A percentile compares a stretch with the other conserved stretches of the same genome.
Conservation (phyloP, 495 filamentous ascomycete species). For the Penicillium pulvis region DNA sequence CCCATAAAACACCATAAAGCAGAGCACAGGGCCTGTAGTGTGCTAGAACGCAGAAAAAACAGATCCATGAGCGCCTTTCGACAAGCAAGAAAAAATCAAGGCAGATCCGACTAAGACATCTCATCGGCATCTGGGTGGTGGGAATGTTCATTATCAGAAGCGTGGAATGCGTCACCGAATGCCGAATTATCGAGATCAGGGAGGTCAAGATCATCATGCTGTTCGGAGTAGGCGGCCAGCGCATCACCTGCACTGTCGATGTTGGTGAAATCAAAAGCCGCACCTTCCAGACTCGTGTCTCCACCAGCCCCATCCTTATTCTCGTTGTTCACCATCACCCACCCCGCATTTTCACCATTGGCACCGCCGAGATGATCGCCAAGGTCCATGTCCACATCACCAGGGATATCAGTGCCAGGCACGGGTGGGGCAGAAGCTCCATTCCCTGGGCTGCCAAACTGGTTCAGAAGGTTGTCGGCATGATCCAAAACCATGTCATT, state of each 20-base stretch:
- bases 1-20: slow-evolving; percentile 21
- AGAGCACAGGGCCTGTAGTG: slow-evolving; percentile 18
- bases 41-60: slow-evolving; percentile 17
- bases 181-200: slow-evolving; percentile 60
- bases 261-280: slow-evolving; percentile 58
- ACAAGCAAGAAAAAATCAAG: slow-evolving; percentile 3
- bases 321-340: slow-evolving; percentile 61
- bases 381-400: slow-evolving; percentile 49
- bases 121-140: slow-evolving; percentile 49
- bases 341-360: slow-evolving; percentile 53
- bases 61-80: slow-evolving; percentile 22
- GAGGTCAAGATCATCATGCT: slow-evolving; percentile 51
- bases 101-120: slow-evolving; percentile 33
- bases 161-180: slow-evolving; percentile 65
- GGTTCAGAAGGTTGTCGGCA: slow-evolving; percentile 63
- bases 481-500: slow-evolving; percentile 69
- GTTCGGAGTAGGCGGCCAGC: slow-evolving; percentile 59
- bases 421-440: slow-evolving; percentile 35
- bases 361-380: slow-evolving; percentile 33
- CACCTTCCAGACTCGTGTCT: slow-evolving; percentile 40
- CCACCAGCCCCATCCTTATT: slow-evolving; percentile 34
- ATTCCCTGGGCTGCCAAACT: slow-evolving; percentile 58
- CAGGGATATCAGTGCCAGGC: slow-evolving; percentile 17
- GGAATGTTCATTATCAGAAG: slow-evolving; percentile 54
- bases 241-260: slow-evolving; percentile 65